A percentile compares a stretch with the other conserved stretches of the same genome.
Conservation (phyloP, 2,329 filamentous ascomycete genomes). For the Chrysosporium queenslandicum region DNA sequence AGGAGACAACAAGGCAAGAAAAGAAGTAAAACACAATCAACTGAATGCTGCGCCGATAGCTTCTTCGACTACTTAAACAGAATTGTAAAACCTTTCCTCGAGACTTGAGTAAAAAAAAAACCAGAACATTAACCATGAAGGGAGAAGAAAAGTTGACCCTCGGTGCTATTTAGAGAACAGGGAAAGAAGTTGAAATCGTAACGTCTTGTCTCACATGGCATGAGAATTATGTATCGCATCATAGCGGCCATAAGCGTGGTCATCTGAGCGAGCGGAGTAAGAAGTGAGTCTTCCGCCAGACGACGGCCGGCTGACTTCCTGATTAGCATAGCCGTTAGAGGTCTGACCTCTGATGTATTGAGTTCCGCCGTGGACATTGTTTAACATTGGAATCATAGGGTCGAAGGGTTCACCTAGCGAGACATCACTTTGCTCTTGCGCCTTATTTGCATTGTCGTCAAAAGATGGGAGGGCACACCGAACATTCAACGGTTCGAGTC, state of each 20-base stretch:
- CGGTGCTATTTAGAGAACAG: conserved; percentile 19
- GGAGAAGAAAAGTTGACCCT: not conserved
- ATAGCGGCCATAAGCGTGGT: conserved; percentile 26
- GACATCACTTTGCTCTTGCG: conserved; percentile 21
- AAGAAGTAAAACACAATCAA: not conserved
- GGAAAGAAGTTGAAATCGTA: not conserved
- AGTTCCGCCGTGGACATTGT: conserved; percentile 23
- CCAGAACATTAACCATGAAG: not conserved
- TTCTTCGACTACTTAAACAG: not conserved
- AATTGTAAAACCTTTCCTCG: not conserved
- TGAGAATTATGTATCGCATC: conserved; percentile 27
- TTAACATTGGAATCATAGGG: conserved; percentile 25
- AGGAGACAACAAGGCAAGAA: not conserved
- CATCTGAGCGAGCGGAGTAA: conserved; percentile 23
- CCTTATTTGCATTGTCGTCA: conserved; percentile 24
- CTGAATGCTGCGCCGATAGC: not conserved
- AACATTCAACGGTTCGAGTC: conserved; percentile 19
- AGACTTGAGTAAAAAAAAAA: not conserved
- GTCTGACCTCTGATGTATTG: conserved; percentile 18
- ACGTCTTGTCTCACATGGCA: conserved; percentile 23
- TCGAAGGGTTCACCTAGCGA: conserved; percentile 26
- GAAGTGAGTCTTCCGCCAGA: conserved; percentile 26
- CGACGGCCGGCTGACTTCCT: conserved; percentile 21
- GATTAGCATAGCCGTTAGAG: conserved; percentile 19
- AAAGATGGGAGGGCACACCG: conserved; percentile 23